A percentile compares a stretch with the other conserved stretches of the same genome.
Evolutionary conservation across 2,329 filamentous ascomycete genomes (phyloP).

Genomic region (Colletotrichum sp.): DNA sequence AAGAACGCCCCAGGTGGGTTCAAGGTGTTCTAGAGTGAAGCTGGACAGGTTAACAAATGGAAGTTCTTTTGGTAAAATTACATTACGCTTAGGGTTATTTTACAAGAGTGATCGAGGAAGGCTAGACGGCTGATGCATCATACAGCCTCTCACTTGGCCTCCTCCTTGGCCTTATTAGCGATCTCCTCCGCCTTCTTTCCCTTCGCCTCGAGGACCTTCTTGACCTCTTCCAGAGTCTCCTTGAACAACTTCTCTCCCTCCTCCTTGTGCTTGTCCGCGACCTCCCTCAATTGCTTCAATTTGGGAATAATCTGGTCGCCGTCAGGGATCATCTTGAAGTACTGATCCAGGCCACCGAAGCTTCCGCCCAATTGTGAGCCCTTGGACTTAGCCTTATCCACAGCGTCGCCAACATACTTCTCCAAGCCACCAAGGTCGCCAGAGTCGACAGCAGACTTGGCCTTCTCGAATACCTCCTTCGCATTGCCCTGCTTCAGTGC

Average conservation of each 20-base stretch:
- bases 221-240: slow-evolving; percentile 71
- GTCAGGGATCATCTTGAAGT: slow-evolving; percentile 69
- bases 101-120: not conserved
- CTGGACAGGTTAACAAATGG: not conserved
- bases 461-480: slow-evolving; percentile 65
- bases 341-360: slow-evolving; percentile 61
- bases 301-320: slow-evolving; percentile 70
- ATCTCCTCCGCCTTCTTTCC: slow-evolving; percentile 63
- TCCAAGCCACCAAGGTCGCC: slow-evolving; percentile 65
- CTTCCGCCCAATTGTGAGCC: slow-evolving; percentile 39
- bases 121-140: not conserved
- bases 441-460: slow-evolving; percentile 65
- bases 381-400: slow-evolving; percentile 61
- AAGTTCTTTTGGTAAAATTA: not conserved
- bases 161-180: slow-evolving; percentile 57
- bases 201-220: slow-evolving; percentile 67
- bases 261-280: slow-evolving; percentile 70
- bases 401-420: slow-evolving; percentile 62
- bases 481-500: slow-evolving; percentile 71
- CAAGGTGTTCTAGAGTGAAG: not conserved
- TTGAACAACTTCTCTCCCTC: slow-evolving; percentile 74
- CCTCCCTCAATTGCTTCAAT: slow-evolving; percentile 66
- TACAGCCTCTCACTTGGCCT: slow-evolving; percentile 36
- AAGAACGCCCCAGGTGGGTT: not conserved
- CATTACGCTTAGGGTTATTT: not conserved